Base-by-base conservation (phyloP, 2,329 filamentous ascomycete genomes). In the Diplodia seriata region DNA sequence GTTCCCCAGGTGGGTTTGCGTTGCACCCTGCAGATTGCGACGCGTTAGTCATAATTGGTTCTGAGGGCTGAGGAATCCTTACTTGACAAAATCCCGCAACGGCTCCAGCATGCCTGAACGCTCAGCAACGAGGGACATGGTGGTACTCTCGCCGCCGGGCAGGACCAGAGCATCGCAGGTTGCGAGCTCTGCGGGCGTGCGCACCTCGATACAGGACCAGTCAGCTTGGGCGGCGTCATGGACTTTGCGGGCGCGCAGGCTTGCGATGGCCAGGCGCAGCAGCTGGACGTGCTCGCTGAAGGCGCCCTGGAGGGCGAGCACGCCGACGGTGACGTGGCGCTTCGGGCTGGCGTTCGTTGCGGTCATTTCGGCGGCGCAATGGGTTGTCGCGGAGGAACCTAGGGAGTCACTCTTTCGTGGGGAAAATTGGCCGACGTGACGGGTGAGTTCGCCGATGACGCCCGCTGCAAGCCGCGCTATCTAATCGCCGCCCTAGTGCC, bases 1-100 rank as follows among this genome's bases (percentile, higher is more conserved):
- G 95, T 98, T 68, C 95, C 95, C 94, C 94, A 99, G 29, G 91
- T 92, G 12, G 94, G 94, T 73, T 91, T 93, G 72, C 90, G 88
- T 64, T 88, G 82, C 50, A 91, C 83, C 75, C 92, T 94, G 71
- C 50, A 38, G 51, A 33, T 20, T 50, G 69, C 71, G 71, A 69
- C 38, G 61, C 53, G 50, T 67, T 23, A n/a, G 50, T 51, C 43
- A 47, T 51, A 59, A 23, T n/a, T 56, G 29, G 47, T 54, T 63
- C 62, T 26, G 56, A 49, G 33, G 2, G 7, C 9, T n/a, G 40
- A 33, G 5, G 36, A 15, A 55, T 57, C 82, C 87, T 76, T 81
- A 94, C 90, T 97, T 97, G 75, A 98, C 94, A 79, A 97, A 99
- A 38, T 94, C 86, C 65, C 93, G 84, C 70, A 99, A 81, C 3